Evolutionary conservation across 192 early-diverging fungal species (phyloP).

Genomic region (Backusella parvicylindrica): DNA sequence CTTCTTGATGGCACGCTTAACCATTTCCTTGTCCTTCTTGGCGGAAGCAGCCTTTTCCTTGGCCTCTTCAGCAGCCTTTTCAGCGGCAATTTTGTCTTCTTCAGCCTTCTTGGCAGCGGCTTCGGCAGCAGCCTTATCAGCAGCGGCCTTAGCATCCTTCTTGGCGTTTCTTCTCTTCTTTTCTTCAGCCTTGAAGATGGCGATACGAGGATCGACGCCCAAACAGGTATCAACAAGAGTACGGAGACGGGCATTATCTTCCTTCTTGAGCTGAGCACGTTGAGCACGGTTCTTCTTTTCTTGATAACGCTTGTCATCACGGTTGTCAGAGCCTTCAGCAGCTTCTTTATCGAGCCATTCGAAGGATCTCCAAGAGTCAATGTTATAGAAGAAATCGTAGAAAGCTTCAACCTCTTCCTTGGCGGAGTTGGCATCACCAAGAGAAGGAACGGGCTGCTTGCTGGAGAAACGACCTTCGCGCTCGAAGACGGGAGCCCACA

Average conservation of each 20-base stretch:
- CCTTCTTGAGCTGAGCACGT: slow-evolving; percentile 92
- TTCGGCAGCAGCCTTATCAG: slow-evolving; percentile 54
- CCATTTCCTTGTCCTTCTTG: slow-evolving; percentile 85
- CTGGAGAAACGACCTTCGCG: slow-evolving; percentile 94
- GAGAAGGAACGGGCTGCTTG: slow-evolving; percentile 73
- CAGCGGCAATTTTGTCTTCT: slow-evolving; percentile 34
- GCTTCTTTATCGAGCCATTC: slow-evolving; percentile 99
- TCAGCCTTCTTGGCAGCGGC: slow-evolving; percentile 54
- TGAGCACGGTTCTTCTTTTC: slow-evolving; percentile 95
- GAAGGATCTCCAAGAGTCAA: slow-evolving; percentile 98
- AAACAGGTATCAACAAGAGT: slow-evolving; percentile 77
- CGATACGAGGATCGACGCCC: slow-evolving; percentile 86
- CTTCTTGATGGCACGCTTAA: slow-evolving; percentile 86
- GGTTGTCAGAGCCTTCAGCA: slow-evolving; percentile 80
- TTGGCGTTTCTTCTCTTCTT: slow-evolving; percentile 89
- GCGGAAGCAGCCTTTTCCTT: slow-evolving; percentile 54
- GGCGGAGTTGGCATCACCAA: slow-evolving; percentile 66
- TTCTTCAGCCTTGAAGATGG: slow-evolving; percentile 85
- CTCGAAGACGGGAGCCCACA: slow-evolving; percentile 74
- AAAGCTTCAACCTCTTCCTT: slow-evolving; percentile 76
- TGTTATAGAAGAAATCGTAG: slow-evolving; percentile 81
- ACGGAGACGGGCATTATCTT: slow-evolving; percentile 88
- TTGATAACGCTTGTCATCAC: slow-evolving; percentile 95
- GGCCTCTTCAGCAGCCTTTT: slow-evolving; percentile 63
- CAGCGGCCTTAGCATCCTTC: slow-evolving; percentile 81